These are phyloP conservation scores for Scleromitrula shiraiana DNA, from an alignment of 2,329 filamentous ascomycete genomes.

Conservation along the genomic window DNA sequence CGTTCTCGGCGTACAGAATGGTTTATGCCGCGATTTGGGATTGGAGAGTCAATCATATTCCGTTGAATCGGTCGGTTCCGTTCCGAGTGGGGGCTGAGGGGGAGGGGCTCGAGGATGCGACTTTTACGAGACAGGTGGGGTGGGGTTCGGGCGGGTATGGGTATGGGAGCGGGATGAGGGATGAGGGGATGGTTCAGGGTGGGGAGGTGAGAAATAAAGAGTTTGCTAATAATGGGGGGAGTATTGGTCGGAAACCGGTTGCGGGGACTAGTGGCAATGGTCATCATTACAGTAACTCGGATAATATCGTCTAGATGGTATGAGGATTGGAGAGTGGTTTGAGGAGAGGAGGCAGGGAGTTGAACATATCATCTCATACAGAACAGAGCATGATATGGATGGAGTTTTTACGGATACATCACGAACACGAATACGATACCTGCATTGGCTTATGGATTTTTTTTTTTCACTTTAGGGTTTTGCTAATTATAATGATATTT, in stretches of 20 bases:
- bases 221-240: neutral
- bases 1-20: constrained; percentile 59
- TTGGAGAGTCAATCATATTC: constrained; percentile 59
- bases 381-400: too few relatives aligned
- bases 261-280: neutral
- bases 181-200: neutral
- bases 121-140: constrained; percentile 51
- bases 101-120: constrained; percentile 42
- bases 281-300: neutral
- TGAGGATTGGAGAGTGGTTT: too few relatives aligned
- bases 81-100: constrained; percentile 36
- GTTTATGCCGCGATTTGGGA: constrained; percentile 61
- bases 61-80: constrained; percentile 49
- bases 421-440: too few relatives aligned
- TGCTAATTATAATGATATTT: too few relatives aligned
- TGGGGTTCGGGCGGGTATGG: constrained; percentile 39
- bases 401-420: too few relatives aligned
- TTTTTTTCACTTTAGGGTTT: too few relatives aligned
- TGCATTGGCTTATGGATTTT: too few relatives aligned
- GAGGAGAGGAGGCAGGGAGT: too few relatives aligned
- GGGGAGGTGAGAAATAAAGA: neutral
- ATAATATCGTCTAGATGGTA: constrained; percentile 1
- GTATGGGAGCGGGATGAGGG: neutral
- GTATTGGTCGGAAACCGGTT: constrained; percentile 4
- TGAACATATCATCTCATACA: too few relatives aligned